Conservation (phyloP, 192 early-diverging fungal genomes). For the Helicostylum pulchrum region DNA sequence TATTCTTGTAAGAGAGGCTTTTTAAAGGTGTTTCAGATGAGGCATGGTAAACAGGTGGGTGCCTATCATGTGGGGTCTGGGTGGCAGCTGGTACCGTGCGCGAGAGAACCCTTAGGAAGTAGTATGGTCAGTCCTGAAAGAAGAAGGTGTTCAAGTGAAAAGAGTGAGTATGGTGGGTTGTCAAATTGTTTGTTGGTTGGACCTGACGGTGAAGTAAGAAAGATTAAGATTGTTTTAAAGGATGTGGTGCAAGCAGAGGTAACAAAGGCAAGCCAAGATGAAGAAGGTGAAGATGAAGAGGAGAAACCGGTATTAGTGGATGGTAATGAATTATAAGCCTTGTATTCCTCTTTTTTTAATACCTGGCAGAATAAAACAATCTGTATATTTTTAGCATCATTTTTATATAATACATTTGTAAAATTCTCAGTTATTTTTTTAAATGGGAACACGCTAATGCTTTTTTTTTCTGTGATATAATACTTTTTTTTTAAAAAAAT, state of each 20-base stretch:
- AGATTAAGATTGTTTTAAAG: slow-evolving; percentile 23
- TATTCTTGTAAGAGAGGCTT: slow-evolving; percentile 62
- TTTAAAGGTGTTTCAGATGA: slow-evolving; percentile 60
- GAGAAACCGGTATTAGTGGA: too few species aligned
- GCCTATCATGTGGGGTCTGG: slow-evolving; percentile 57
- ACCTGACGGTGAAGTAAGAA: slow-evolving; percentile 48
- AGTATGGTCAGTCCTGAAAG: slow-evolving; percentile 32
- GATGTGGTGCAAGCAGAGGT: background rate
- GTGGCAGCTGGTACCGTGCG: slow-evolving; percentile 47
- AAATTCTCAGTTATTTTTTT: too few species aligned
- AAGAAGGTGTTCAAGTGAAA: background rate
- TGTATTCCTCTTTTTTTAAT: too few species aligned
- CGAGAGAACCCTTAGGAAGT: slow-evolving; percentile 42
- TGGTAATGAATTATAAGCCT: too few species aligned
- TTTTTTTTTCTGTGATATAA: too few species aligned
- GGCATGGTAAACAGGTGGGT: slow-evolving; percentile 59
- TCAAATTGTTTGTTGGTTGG: slow-evolving; percentile 52
- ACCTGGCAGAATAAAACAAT: too few species aligned
- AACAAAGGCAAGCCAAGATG: too few species aligned
- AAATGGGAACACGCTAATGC: too few species aligned
- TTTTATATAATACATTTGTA: too few species aligned
- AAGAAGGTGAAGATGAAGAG: too few species aligned
- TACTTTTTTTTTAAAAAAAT: too few species aligned
- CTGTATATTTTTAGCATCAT: too few species aligned
- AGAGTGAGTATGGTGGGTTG: slow-evolving; percentile 23